These are phyloP conservation scores for Neocucurbitaria cava DNA, from an alignment of 2,329 filamentous ascomycete species.

Conservation along the genomic window DNA sequence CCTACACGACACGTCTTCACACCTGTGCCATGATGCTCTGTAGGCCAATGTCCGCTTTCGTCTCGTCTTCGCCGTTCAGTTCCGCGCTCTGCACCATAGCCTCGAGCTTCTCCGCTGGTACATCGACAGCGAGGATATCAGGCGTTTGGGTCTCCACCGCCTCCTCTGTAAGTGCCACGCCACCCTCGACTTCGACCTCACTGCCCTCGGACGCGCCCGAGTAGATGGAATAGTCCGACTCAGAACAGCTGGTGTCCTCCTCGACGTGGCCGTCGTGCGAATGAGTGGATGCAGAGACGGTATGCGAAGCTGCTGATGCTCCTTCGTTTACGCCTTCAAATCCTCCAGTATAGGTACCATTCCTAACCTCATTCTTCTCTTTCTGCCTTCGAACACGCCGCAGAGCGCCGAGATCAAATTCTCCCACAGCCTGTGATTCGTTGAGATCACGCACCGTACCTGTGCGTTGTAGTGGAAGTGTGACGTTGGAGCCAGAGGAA, in stretches of 20 bases:
- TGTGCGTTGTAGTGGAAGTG: constrained; percentile 36
- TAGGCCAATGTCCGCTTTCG: constrained; percentile 11
- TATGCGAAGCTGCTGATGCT: not conserved
- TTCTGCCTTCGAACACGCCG: constrained; percentile 36
- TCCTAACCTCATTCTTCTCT: constrained; percentile 30
- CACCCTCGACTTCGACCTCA: constrained; percentile 58
- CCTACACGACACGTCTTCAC: constrained; percentile 6
- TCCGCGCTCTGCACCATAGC: constrained; percentile 4
- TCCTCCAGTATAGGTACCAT: constrained; percentile 20
- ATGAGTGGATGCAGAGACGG: not conserved
- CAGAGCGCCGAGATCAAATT: constrained; percentile 37
- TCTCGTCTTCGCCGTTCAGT: constrained; percentile 10
- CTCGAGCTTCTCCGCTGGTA: not conserved
- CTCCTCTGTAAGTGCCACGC: constrained; percentile 65
- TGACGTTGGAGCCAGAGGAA: constrained; percentile 43
- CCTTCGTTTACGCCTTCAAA: constrained; percentile 18
- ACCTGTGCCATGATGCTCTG: constrained; percentile 40
- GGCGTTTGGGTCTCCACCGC: constrained; percentile 57
- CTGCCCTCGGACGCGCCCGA: constrained; percentile 39
- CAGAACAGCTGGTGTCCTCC: constrained; percentile 10
- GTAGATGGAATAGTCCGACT: constrained; percentile 30
- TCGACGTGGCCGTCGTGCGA: not conserved
- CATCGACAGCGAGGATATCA: constrained; percentile 33
- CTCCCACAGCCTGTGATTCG: constrained; percentile 13
- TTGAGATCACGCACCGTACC: constrained; percentile 28